Percentiles rank a stretch among this genome's conserved stretches.
phyloP scores from a whole-genome alignment of 2,329 filamentous ascomycete genomes.

The Pseudocercospora vitis region DNA sequence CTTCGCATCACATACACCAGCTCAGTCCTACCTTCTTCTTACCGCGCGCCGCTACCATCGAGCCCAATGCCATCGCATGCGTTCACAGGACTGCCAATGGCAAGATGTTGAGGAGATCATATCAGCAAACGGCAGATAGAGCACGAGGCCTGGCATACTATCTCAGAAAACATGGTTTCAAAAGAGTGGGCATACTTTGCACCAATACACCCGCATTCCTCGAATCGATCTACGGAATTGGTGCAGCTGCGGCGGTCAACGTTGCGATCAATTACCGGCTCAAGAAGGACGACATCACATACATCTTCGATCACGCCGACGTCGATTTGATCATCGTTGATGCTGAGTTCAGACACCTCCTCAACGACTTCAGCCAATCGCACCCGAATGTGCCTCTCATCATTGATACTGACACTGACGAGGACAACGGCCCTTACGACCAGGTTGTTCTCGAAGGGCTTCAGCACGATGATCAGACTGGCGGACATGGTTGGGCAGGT shows the following conservation, averaged over 20 bases:
- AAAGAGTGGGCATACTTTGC: conserved; percentile 78
- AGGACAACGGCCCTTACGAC: conserved; percentile 77
- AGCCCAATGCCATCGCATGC: conserved; percentile 61
- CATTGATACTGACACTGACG: conserved; percentile 81
- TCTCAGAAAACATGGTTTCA: conserved; percentile 69
- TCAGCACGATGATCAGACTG: conserved; percentile 65
- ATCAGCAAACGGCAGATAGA: conserved; percentile 79
- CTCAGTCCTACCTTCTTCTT: conserved; percentile 87
- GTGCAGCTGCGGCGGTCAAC: conserved; percentile 74
- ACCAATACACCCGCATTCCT: conserved; percentile 95
- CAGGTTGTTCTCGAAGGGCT: conserved; percentile 79
- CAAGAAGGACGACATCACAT: conserved; percentile 80
- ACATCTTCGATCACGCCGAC: conserved; percentile 85
- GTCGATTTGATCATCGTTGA: conserved; percentile 88
- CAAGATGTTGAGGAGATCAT: conserved; percentile 71
- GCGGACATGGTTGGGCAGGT: conserved; percentile 71
- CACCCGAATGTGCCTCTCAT: conserved; percentile 69
- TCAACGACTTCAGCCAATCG: conserved; percentile 63
- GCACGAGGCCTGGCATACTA: conserved; percentile 87
- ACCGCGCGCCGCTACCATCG: conserved; percentile 80
- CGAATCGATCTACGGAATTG: conserved; percentile 84
- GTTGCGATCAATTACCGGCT: conserved; percentile 73
- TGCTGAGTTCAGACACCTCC: conserved; percentile 69
- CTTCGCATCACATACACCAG: conserved; percentile 66
- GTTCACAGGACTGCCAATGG: conserved; percentile 49